Base-by-base conservation (phyloP, 176 grass and related monocot species). In the Elymus sibiricus region DNA sequence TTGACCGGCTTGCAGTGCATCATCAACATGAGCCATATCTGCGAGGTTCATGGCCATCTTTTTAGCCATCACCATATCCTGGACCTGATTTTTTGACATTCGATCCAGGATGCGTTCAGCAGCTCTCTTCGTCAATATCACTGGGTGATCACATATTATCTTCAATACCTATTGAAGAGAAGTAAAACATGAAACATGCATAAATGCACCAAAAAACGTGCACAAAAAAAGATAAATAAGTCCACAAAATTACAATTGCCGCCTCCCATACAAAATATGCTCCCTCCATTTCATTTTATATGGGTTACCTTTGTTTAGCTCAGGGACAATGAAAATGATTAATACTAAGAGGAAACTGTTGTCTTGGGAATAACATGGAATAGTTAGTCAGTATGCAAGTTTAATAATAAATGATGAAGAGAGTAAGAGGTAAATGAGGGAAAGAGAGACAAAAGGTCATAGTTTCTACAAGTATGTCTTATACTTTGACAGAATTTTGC, bases 71-170 rank as follows among this genome's bases (percentile, higher is more conserved):
- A 80, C 85, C 63, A 87, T 86, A 38, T 98, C 95, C 29, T 29
- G 29, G 29, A 29, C 29, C 29, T 29, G 29, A 1, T 29, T 29
- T 29, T 29, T 29, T 29, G 29, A 29, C 29, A 29, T 29, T 29
- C 2, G 29, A 29, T 29, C 29, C 29, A 29, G 29, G 29, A 29
- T 29, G 29, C 29, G 29, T 29, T 29, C 29, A 29, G 1, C 29
- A 29, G 29, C 29, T 29, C 29, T 93, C 75, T 93, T 98, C 65
- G 93, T 95, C 64, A 98, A 86, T 70, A 93, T 74, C 77, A 93
- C 70, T 49, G 95, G 95, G 34, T 98, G 93, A 80, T 98, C 89
- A 64, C 95, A 98, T 88, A 98, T 98, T 80, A 95, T 95, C 85
- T 95, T 95, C 80, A 95, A 66, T 92, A 93, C 90, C 95, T 98